Percentiles rank a stretch among this genome's conserved stretches.
These are phyloP conservation scores for Penicillium salamii DNA, from an alignment of 495 filamentous ascomycete species.

Conservation along the genomic window DNA sequence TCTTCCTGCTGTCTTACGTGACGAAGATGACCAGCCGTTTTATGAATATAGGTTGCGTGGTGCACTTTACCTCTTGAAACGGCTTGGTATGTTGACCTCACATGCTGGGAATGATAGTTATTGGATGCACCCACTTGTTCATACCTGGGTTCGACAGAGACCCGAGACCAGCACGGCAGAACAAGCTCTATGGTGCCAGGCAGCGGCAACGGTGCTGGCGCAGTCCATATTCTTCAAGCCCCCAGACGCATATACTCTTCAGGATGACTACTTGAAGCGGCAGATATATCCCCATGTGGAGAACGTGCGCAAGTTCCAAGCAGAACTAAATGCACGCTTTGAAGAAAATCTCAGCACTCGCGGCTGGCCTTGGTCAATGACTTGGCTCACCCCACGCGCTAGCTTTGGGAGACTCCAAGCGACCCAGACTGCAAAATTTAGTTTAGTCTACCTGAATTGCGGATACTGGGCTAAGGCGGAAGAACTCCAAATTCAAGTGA, in stretches of 20 bases:
- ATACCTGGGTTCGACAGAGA: conserved; percentile 35
- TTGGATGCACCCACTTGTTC: conserved; percentile 40
- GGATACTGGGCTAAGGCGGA: conserved; percentile 27
- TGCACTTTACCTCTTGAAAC: conserved; percentile 11
- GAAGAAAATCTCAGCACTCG: conserved; percentile 5
- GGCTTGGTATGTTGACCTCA: conserved; percentile 15
- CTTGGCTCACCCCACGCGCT: neutral
- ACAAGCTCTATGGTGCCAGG: conserved; percentile 39
- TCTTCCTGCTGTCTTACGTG: too few relatives aligned
- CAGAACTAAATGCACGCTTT: conserved; percentile 6
- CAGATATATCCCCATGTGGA: conserved; percentile 26
- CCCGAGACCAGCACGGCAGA: conserved; percentile 23
- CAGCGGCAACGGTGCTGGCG: conserved; percentile 22
- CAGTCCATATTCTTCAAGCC: conserved; percentile 27
- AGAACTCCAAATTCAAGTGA: conserved; percentile 19
- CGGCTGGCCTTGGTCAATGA: conserved; percentile 11
- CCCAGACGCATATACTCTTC: neutral
- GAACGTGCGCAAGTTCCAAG: conserved; percentile 17
- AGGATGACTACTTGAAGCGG: neutral
- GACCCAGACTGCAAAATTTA: conserved; percentile 29
- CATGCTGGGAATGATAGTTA: conserved; percentile 28
- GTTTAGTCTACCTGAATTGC: conserved; percentile 30
- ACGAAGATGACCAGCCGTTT: too few relatives aligned
- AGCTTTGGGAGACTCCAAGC: conserved; percentile 3
- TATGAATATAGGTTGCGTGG: too few relatives aligned